Evolutionary conservation across 371 early-diverging fungal genomes (phyloP), one percentile per base, ranked within the genome.

Genomic region (Apophysomyces elegans): DNA sequence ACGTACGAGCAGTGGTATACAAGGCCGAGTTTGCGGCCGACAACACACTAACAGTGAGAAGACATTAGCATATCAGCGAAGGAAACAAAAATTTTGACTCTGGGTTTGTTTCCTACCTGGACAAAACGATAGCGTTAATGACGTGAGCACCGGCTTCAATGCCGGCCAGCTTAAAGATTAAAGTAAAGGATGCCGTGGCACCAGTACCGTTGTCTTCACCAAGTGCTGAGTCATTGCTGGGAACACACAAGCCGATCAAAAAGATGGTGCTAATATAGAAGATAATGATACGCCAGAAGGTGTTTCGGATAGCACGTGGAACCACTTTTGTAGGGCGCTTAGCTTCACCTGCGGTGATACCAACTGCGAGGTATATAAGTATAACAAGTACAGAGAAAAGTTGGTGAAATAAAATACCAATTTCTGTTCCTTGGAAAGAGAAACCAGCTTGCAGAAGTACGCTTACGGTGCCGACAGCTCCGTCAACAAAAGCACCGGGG

Each of bases 391-490:
- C 39, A 47, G 16, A n/a, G 37, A 37, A 26, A 0, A 37, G 18
- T 6, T 13, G 47, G 6, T 56, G 54, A 37, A 54, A n/a, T 46
- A 13, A 61, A 60, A 60, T 79, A 76, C 77, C 81, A 65, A 90
- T 73, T 74, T 89, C 93, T 1, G 93, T 92, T 26, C 94, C 96
- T 47, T 93, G 93, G 83, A 92, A 94, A 43, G 91, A 85, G 69
- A 91, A 95, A 65, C 92, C 93, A 26, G 90, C 91, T 60, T 90
- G 73, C 58, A 93, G 70, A 68, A 91, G 84, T 26, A 90, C 87
- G 68, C 87, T 82, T 56, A 93, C 71, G 37, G 90, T 77, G 14
- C 90, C 92, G 36, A 91, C 73, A 37, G 84, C 91, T 58, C 89
- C 89, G 58, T 88, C 87, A 68, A 89, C 90, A 50, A 93, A 93